These are phyloP conservation scores for Penicillium hordei DNA, from an alignment of 2,329 filamentous ascomycete species.

Conservation along the genomic window DNA sequence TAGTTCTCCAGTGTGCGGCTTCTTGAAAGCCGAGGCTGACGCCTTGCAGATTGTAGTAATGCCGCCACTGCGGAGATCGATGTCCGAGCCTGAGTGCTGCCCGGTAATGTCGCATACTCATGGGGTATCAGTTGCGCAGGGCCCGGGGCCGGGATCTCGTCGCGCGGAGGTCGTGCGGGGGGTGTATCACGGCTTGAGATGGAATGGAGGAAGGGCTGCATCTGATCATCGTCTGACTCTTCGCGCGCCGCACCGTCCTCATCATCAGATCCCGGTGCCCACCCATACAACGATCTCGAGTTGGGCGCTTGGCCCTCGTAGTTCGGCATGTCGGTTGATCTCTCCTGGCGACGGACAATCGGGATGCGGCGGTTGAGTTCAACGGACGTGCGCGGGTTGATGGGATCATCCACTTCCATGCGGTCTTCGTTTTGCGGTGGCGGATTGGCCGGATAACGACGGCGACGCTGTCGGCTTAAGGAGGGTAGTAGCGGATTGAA, in stretches of 20 bases:
- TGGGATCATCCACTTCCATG: constrained; percentile 40
- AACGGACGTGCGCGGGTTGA: constrained; percentile 29
- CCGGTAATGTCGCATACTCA: constrained; percentile 9
- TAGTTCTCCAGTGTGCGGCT: constrained; percentile 43
- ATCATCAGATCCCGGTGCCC: constrained; percentile 53
- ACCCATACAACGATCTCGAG: constrained; percentile 59
- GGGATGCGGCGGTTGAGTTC: constrained; percentile 47
- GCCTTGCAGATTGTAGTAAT: constrained; percentile 43
- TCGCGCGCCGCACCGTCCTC: constrained; percentile 29
- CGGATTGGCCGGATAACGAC: constrained; percentile 27
- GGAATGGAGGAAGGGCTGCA: constrained; percentile 29
- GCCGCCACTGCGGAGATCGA: constrained; percentile 39
- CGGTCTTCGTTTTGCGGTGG: constrained; percentile 31
- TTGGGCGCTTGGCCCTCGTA: constrained; percentile 57
- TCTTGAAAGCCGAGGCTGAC: constrained; percentile 41
- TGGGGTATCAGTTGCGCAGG: constrained; percentile 19
- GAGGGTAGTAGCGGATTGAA: constrained; percentile 26
- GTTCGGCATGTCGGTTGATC: constrained; percentile 47
- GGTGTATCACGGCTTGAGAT: constrained; percentile 28
- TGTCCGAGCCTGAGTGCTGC: constrained; percentile 20
- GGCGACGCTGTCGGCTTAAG: constrained; percentile 34
- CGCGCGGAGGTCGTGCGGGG: constrained; percentile 27
- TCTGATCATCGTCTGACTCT: constrained; percentile 31
- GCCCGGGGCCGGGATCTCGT: constrained; percentile 20
- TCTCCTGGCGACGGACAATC: constrained; percentile 41